These are phyloP conservation scores for Paecilomyces formosus DNA, from an alignment of 2,329 filamentous ascomycete species.

Conservation along the genomic window DNA sequence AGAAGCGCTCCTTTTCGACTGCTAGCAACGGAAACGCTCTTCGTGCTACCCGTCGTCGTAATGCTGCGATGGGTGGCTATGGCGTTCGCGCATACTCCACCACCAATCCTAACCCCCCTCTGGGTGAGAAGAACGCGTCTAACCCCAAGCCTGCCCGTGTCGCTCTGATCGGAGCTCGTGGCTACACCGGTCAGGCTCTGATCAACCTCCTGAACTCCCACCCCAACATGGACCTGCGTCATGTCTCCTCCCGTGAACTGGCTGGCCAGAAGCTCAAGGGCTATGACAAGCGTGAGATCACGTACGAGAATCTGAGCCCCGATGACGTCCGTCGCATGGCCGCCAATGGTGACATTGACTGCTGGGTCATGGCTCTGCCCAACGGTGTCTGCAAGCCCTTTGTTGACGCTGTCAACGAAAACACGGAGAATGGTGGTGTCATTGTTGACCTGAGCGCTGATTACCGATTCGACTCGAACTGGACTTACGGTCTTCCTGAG, in stretches of 20 bases:
- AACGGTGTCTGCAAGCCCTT: conserved; percentile 94
- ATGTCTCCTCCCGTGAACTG: conserved; percentile 91
- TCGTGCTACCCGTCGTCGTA: conserved; percentile 24
- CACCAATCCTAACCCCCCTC: conserved; percentile 77
- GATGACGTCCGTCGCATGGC: conserved; percentile 85
- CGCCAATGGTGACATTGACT: conserved; percentile 76
- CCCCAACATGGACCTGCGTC: conserved; percentile 78
- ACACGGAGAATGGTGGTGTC: conserved; percentile 60
- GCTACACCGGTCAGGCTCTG: conserved; percentile 88
- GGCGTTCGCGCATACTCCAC: conserved; percentile 33
- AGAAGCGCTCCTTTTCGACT: conserved; percentile 63
- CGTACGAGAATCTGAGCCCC: conserved; percentile 80
- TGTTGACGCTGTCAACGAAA: conserved; percentile 76
- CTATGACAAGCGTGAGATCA: conserved; percentile 85
- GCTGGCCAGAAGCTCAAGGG: conserved; percentile 79
- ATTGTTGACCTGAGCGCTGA: conserved; percentile 95
- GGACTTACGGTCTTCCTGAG: conserved; percentile 90
- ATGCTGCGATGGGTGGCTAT: conserved; percentile 21
- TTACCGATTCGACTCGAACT: conserved; percentile 77
- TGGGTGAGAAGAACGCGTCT: conserved; percentile 80
- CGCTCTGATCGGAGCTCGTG: conserved; percentile 82
- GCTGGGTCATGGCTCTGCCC: conserved; percentile 95
- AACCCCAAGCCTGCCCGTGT: conserved; percentile 72
- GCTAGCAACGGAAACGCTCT: conserved; percentile 30
- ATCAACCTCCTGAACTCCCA: conserved; percentile 82